Base-by-base conservation (phyloP, 2,329 filamentous ascomycete species). In the Cryphonectria nitschkei region DNA sequence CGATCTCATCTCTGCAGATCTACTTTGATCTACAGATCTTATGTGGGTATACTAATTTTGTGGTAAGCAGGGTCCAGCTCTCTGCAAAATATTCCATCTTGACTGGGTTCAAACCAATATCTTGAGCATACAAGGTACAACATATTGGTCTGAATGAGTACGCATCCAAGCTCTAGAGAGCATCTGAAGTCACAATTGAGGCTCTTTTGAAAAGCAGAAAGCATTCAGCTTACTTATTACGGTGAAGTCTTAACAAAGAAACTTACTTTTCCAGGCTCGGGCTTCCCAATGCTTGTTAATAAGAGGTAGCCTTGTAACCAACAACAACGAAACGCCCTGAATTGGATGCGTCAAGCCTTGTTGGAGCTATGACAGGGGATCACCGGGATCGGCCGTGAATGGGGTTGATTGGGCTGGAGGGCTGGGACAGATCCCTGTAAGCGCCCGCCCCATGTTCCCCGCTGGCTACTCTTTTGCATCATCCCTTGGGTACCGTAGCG, bases 381-480 rank as follows among this genome's bases (percentile, higher is more conserved):
- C 54, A 13, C 54, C 58, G 34, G 58, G 58, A 37, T 26, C 58
- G 34, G 7, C 58, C 58, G 58, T 14, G 19, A 7, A 22, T 22
- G 19, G 29, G 52, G 34, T 54, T 67, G 68, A 69, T 67, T 69
- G 68, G 68, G 62, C 34, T 62, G 61, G 50, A 52, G 16, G 29
- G 13, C 37, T 22, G 39, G 54, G 37, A 19, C n/a, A 29, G 43
- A 65, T 37, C 69, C 69, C 34, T 69, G 67, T 58, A 67, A 64
- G 67, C 67, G 67, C 67, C 67, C 63, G 63, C 70, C 67, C 67
- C 67, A 26, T 63, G 58, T 19, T 22, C 54, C 43, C 43, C 41
- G 39, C 54, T 58, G 37, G 54, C 29, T 34, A 34, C 34, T 3
- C 1, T 34, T 6, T 34, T 34, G 34, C 34, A 34, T 34, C 34